A percentile compares a stretch with the other conserved stretches of the same genome.
These are phyloP conservation scores for Przewalskia tangutica DNA, from an alignment of 257 asterid genomes.

Conservation along the genomic window DNA sequence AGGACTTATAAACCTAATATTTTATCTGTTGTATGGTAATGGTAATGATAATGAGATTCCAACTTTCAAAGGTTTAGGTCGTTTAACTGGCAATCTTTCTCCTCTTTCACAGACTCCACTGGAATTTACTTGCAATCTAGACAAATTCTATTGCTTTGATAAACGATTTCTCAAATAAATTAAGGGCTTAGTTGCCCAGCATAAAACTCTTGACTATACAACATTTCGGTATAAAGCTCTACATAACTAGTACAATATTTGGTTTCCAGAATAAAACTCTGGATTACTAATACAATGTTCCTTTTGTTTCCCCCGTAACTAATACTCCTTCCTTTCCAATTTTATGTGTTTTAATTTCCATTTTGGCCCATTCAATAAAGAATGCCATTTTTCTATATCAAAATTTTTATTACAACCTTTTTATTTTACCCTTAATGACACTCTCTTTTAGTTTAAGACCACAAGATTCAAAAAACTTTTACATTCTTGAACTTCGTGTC, in stretches of 20 bases:
- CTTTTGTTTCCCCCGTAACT: not conserved
- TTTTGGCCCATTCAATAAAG: not conserved
- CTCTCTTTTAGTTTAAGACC: not conserved
- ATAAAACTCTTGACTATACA: not conserved
- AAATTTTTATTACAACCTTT: not conserved
- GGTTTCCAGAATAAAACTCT: not conserved
- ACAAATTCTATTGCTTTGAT: not conserved
- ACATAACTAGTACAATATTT: not conserved
- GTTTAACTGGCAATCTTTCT: not conserved
- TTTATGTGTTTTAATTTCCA: no score
- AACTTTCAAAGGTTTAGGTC: not conserved
- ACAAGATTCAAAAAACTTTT: no score
- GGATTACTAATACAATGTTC: not conserved
- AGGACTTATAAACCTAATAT: not conserved
- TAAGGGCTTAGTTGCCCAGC: not conserved
- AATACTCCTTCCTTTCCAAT: not conserved
- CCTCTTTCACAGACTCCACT: not conserved
- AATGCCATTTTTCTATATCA: not conserved
- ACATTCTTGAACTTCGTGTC: not conserved
- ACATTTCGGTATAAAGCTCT: not conserved
- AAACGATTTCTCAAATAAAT: not conserved
- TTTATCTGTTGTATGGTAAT: not conserved
- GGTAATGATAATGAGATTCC: not conserved
- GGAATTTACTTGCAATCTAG: not conserved
- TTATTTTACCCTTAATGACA: not conserved